A percentile compares a stretch with the other conserved stretches of the same genome.
Evolutionary conservation across 202 grass and related monocot genomes (phyloP).

Genomic region (Zoysia matrella): DNA sequence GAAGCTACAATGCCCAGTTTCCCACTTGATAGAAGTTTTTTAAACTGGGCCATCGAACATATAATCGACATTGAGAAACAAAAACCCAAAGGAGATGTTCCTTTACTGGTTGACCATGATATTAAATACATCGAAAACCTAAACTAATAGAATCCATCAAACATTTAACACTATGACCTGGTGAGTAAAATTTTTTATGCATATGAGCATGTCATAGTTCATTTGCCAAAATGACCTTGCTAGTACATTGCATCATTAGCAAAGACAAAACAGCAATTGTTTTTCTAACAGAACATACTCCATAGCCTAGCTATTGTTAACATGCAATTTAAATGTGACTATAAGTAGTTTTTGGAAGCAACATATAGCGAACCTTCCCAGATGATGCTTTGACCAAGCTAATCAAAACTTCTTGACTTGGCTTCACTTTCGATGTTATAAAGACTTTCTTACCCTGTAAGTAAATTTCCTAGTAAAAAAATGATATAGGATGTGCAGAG

Average conservation of each 20-base stretch:
- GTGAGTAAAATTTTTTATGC: background rate
- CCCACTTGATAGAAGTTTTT: background rate
- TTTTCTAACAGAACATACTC: conserved; percentile 8
- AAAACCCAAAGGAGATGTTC: background rate
- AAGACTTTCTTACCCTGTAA: conserved; percentile 77
- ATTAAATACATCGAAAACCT: no score
- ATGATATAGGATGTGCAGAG: background rate
- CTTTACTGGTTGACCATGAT: no score
- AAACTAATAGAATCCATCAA: no score
- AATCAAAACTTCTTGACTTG: conserved; percentile 69
- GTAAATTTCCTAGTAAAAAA: conserved; percentile 29
- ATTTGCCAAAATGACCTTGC: conserved; percentile 6
- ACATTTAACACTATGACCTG: conserved; percentile 12
- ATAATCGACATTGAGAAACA: background rate
- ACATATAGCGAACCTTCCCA: conserved; percentile 61
- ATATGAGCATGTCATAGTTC: conserved; percentile 5
- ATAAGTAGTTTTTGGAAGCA: conserved; percentile 18
- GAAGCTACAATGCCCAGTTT: background rate
- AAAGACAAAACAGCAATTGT: background rate
- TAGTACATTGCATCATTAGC: conserved; percentile 5
- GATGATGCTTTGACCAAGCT: conserved; percentile 71
- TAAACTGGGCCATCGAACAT: background rate
- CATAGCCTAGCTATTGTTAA: conserved; percentile 7
- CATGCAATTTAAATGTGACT: conserved; percentile 34
- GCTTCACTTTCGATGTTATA: conserved; percentile 76